These are phyloP conservation scores for Tulasnella sp. DNA, from an alignment of 768 basidiomycete species.

Conservation along the genomic window DNA sequence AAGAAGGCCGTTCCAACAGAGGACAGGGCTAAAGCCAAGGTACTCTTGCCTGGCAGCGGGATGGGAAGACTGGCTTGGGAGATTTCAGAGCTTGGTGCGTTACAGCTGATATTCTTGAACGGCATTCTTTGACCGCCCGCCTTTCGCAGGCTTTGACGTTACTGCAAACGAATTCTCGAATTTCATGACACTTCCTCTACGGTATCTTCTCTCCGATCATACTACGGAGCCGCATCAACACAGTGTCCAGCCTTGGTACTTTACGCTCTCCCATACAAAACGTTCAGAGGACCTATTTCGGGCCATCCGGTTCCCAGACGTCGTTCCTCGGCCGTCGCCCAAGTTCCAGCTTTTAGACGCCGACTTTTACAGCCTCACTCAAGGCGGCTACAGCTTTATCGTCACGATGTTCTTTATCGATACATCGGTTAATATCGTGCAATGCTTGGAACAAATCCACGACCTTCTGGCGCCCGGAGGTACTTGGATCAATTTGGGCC, in stretches of 20 bases:
- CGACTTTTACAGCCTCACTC: constrained; percentile 50
- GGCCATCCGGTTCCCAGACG: constrained; percentile 56
- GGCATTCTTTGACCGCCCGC: constrained; percentile 15
- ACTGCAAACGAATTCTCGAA: constrained; percentile 62
- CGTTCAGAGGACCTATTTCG: constrained; percentile 51
- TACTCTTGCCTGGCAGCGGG: constrained; percentile 64
- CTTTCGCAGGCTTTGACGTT: constrained; percentile 46
- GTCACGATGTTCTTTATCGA: constrained; percentile 67
- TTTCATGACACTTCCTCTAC: constrained; percentile 61
- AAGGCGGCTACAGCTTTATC: constrained; percentile 53
- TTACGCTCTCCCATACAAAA: constrained; percentile 69
- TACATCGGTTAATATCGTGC: constrained; percentile 53
- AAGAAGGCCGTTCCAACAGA: constrained; percentile 31
- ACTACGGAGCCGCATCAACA: constrained; percentile 49
- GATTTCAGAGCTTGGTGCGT: constrained; percentile 54
- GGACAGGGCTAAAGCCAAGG: constrained; percentile 40
- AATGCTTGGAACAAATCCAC: constrained; percentile 53
- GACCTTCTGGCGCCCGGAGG: constrained; percentile 58
- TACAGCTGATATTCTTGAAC: constrained; percentile 24
- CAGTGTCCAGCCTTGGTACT: constrained; percentile 55
- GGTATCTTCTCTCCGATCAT: constrained; percentile 52
- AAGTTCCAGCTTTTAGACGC: constrained; percentile 50
- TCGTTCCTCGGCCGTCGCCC: constrained; percentile 48
- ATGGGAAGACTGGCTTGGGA: constrained; percentile 67
- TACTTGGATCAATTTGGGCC: constrained; percentile 68